Evolutionary conservation across 2,329 filamentous ascomycete species (phyloP), one percentile per base, ranked within the genome.

Genomic region (Xylariaceae sp.): DNA sequence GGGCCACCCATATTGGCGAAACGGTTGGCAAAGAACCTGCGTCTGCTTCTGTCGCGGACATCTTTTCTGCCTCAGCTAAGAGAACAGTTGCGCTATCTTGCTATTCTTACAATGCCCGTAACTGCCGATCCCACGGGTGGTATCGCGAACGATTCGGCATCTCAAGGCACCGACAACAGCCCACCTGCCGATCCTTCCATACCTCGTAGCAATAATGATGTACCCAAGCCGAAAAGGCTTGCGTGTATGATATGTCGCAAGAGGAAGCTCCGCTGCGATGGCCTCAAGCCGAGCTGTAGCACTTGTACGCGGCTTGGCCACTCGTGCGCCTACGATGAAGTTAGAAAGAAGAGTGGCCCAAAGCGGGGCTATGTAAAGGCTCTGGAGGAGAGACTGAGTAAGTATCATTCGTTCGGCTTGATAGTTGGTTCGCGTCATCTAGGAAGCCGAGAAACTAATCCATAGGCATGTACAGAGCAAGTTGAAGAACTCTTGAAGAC

Each of bases 361-460:
- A 96, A 96, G 77, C 83, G 92, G 69, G 92, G 92, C 64, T 96
- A 97, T 70, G 92, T 96, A 57, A 96, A 96, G 78, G 88, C 92
- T 55, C 75, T 97, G 63, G 94, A 97, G 73, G 92, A 95, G 70
- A 84, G 94, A 71, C 76, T 99, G 67, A 92, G 92, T 96, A 80
- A 76, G 88, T 76, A 53, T 44, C 21, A 43, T 36, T 45, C 23
- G 35, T 11, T 43, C 18, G 13, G 24, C 27, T 40, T 23, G 32
- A 39, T 21, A 9, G 3, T 23, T 32, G 15, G 35, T 50, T 21
- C 44, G 33, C 16, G 21, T 44, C 16, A 29, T 15, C 18, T 4
- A n/a, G 37, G 20, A 43, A 29, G 35, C 16, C 18, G 13, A 48
- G 30, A 26, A 33, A 41, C 53, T 50, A 21, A 59, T 42, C 41